Evolutionary conservation across 176 grass and related monocot genomes (phyloP), one percentile per base, ranked within the genome.

Genomic region (Pontederia crassipes): DNA sequence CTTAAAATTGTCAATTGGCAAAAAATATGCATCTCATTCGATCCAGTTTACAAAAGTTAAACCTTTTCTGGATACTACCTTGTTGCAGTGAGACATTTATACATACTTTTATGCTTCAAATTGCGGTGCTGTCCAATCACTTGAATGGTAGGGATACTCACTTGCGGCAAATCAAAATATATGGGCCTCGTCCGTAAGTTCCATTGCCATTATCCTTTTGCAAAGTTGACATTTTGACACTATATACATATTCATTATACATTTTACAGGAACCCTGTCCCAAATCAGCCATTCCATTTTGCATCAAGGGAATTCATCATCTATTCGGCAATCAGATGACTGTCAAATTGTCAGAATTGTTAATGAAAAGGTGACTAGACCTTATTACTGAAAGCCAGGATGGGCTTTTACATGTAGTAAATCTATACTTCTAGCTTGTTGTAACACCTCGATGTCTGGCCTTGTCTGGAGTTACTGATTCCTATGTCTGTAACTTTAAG

Each of bases 71-170:
- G 55, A 75, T 68, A 28, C 2, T 70, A 17, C 59, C 12, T 80
- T 70, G 35, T 55, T 75, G 63, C 82, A 97, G 93, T 11, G 93
- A 97, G 60, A 88, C 82, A 64, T 88, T 91, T 73, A 73, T 97
- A 59, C 74, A 83, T 70, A 88, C 87, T 62, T 97, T 97, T 78
- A 97, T 97, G 87, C 87, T 97, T 67, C 87, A 97, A 83, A 76
- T 97, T 67, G 84, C 67, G 35, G 57, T 97, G 60, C 64, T 91
- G 12, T 88, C 87, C 27, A 92, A 97, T 79, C 93, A 97, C 67
- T 61, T 92, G 45, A 97, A 97, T 8, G 93, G 93, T 66, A 75
- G 93, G 67, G 93, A 97, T 66, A 97, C 93, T 16, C 87, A 83
- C 70, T 50, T 97, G 66, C 84, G 84, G 11, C 87, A 91, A 62